A percentile compares a stretch with the other conserved stretches of the same genome.
These are phyloP conservation scores for Adansonia madagascariensis DNA, from an alignment of 441 rosid species.

Conservation along the genomic window DNA sequence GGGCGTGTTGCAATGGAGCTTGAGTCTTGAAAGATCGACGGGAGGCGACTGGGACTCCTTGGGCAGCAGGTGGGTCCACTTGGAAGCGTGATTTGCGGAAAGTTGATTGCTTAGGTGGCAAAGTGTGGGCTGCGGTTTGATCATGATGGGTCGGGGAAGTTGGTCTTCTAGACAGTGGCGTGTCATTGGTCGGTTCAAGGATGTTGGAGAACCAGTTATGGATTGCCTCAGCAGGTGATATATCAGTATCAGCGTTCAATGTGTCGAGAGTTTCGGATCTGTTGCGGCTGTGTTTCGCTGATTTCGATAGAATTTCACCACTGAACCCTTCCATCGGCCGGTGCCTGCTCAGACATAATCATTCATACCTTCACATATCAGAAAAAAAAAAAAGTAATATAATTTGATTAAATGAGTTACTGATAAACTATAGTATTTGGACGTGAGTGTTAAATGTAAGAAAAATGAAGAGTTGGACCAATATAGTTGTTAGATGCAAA, in stretches of 20 bases:
- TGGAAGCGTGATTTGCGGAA: conserved; percentile 54
- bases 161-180: conserved; percentile 21
- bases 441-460: no score
- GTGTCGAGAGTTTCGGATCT: conserved; percentile 40
- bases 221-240: conserved; percentile 39
- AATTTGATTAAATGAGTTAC: no score
- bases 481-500: no score
- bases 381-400: no score
- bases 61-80: conserved; percentile 30
- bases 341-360: conserved; percentile 36
- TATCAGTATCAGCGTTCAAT: conserved; percentile 30
- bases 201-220: conserved; percentile 53
- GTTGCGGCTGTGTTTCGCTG: conserved; percentile 51
- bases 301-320: conserved; percentile 57
- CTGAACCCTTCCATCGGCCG: conserved; percentile 51
- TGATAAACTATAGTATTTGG: no score
- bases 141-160: conserved; percentile 24
- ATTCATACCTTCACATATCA: no score
- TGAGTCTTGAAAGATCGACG: conserved; percentile 39
- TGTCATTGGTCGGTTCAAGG: conserved; percentile 34
- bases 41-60: conserved; percentile 32
- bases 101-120: conserved; percentile 47
- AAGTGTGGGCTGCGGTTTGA: conserved; percentile 18
- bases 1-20: conserved; percentile 30
- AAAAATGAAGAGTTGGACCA: no score